phyloP scores from a whole-genome alignment of 2,329 filamentous ascomycete species.

The Incumbomyces delicatus region DNA sequence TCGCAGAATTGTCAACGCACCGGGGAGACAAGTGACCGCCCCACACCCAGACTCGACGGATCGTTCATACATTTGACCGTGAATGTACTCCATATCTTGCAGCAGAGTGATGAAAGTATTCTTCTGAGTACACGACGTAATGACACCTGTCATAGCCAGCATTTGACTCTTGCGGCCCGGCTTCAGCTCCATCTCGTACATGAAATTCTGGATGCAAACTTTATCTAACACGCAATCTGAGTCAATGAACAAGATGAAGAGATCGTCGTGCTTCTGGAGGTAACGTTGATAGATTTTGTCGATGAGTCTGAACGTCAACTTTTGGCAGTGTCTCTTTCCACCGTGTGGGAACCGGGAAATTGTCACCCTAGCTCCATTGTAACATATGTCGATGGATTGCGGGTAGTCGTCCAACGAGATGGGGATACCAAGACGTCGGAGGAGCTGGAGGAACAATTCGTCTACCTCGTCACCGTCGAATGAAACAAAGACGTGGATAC shows the following conservation, averaged over 20 bases:
- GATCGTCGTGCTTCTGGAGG: slow-evolving; percentile 73
- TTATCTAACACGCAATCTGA: slow-evolving; percentile 91
- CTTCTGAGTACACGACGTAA: slow-evolving; percentile 83
- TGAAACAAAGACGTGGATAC: slow-evolving; percentile 88
- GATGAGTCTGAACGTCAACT: slow-evolving; percentile 83
- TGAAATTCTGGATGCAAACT: slow-evolving; percentile 90
- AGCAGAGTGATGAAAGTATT: slow-evolving; percentile 83
- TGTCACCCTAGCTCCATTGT: slow-evolving; percentile 73
- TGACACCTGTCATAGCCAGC: slow-evolving; percentile 95
- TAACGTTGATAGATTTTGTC: slow-evolving; percentile 87
- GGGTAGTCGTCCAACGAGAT: slow-evolving; percentile 69
- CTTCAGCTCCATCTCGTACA: slow-evolving; percentile 97
- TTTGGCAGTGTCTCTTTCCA: slow-evolving; percentile 89
- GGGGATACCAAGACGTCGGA: slow-evolving; percentile 74
- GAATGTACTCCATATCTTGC: slow-evolving; percentile 97
- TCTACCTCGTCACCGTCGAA: slow-evolving; percentile 88
- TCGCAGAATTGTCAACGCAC: slow-evolving; percentile 87
- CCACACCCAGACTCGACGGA: slow-evolving; percentile 92
- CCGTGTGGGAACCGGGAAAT: slow-evolving; percentile 88
- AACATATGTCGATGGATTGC: slow-evolving; percentile 80
- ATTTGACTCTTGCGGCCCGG: slow-evolving; percentile 85
- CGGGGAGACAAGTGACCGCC: slow-evolving; percentile 86
- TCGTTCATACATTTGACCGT: slow-evolving; percentile 90
- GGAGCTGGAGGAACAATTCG: slow-evolving; percentile 77
- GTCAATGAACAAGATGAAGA: slow-evolving; percentile 95